Evolutionary conservation across 345 rosid species (phyloP).

Genomic region (Hypericum androsaemum): DNA sequence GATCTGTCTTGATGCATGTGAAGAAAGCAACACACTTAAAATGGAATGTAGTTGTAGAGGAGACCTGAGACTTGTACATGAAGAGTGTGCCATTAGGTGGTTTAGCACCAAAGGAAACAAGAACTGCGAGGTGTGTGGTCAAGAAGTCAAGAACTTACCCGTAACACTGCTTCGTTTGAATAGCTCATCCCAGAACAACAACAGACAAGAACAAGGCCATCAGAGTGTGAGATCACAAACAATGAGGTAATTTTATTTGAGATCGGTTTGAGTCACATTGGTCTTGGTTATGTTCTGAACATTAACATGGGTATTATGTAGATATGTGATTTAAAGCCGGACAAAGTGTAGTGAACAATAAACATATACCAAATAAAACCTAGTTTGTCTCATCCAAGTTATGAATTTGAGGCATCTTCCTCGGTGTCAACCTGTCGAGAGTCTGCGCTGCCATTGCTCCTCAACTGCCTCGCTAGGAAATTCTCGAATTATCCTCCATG

Average conservation of each 20-base stretch:
- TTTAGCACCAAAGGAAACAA: constrained; percentile 76
- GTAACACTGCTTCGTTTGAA: constrained; percentile 68
- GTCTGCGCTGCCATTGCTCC: too few species aligned
- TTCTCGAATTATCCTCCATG: too few species aligned
- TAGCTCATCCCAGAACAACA: constrained; percentile 34
- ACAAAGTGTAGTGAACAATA: too few species aligned
- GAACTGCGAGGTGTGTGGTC: constrained; percentile 76
- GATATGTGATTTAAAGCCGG: too few species aligned
- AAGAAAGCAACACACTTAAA: constrained; percentile 84
- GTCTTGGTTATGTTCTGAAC: too few species aligned
- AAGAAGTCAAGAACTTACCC: constrained; percentile 79
- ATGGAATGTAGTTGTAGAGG: constrained; percentile 99
- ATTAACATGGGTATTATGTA: too few species aligned
- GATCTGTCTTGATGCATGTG: constrained; percentile 75
- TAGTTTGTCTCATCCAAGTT: too few species aligned
- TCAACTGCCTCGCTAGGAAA: too few species aligned
- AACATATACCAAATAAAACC: too few species aligned
- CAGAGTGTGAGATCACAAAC: constrained; percentile 36
- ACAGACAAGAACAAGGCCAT: constrained; percentile 36
- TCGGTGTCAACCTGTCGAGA: too few species aligned
- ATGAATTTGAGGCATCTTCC: too few species aligned
- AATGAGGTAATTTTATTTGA: constrained; percentile 38
- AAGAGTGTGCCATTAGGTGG: constrained; percentile 85
- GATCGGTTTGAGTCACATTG: neutral
- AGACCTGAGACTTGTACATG: constrained; percentile 73